Percentiles rank a stretch among this genome's conserved stretches.
phyloP scores from a whole-genome alignment of 495 filamentous ascomycete genomes.

The Neurospora sp. region DNA sequence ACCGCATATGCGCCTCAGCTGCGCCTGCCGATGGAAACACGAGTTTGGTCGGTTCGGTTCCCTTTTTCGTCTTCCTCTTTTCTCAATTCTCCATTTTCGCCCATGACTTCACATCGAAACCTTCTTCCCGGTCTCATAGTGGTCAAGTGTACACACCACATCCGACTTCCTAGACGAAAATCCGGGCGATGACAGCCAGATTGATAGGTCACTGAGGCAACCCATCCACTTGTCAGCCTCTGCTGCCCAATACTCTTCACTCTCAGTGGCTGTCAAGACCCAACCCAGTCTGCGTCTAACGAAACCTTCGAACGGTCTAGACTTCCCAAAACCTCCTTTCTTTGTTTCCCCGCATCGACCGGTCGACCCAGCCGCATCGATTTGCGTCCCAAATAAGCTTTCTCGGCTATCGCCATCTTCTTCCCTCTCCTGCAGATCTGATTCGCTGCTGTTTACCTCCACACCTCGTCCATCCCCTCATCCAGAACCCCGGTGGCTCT shows the following conservation, averaged over 20 bases:
- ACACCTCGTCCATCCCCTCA: no score
- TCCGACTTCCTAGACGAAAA: background rate
- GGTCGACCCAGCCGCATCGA: background rate
- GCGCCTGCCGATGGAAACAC: background rate
- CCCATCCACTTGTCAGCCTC: background rate
- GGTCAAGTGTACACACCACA: no score
- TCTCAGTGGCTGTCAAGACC: background rate
- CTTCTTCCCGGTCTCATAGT: no score
- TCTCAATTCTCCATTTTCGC: background rate
- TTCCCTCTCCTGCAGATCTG: background rate
- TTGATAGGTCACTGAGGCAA: background rate
- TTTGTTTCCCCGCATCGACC: background rate
- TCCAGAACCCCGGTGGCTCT: background rate
- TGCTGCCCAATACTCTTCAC: background rate
- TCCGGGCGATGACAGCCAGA: background rate
- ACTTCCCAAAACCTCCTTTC: background rate
- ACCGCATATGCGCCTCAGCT: background rate
- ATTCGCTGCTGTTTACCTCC: background rate
- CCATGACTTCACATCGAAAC: background rate
- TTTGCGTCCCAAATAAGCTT: background rate
- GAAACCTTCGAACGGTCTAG: background rate
- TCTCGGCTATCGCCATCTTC: background rate
- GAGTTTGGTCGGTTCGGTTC: background rate
- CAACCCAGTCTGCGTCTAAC: no score
- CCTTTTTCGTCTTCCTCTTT: background rate